Evolutionary conservation across 116 monocot species (phyloP).

Genomic region (Trichopus zeylanicus): DNA sequence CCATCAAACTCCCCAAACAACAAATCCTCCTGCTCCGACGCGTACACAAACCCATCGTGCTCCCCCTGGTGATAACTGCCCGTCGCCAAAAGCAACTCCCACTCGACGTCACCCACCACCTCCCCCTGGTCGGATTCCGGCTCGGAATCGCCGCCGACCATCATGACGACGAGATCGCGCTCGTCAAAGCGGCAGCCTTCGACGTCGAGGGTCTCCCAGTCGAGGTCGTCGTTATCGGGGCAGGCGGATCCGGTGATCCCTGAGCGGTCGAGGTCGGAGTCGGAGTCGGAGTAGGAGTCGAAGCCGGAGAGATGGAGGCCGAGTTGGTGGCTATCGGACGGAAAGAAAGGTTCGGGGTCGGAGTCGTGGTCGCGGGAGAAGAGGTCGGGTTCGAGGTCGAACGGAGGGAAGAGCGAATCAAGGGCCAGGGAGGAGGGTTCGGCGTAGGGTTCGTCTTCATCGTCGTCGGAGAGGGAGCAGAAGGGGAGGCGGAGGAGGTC

Average conservation of each 20-base stretch:
- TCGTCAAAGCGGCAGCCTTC: background rate
- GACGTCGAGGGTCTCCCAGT: background rate
- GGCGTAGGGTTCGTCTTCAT: background rate
- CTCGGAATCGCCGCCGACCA: background rate
- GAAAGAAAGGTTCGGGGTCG: no score
- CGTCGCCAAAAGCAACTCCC: background rate
- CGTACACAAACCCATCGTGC: no score
- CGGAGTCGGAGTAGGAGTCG: background rate
- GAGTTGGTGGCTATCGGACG: no score
- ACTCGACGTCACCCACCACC: background rate
- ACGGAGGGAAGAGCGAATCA: background rate
- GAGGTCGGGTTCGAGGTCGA: background rate
- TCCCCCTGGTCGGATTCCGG: background rate
- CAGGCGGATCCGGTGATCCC: no score
- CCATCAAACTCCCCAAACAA: conserved; percentile 40
- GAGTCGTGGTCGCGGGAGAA: no score
- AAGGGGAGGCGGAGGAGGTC: conserved; percentile 19
- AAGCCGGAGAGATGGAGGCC: background rate
- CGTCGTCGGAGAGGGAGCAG: background rate
- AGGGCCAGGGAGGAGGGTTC: background rate
- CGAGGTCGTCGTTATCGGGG: background rate
- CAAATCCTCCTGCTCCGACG: conserved; percentile 10
- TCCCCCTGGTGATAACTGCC: background rate
- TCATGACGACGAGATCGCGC: background rate
- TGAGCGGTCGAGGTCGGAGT: conserved; percentile 4